Evolutionary conservation across 306 rosid genomes (phyloP).

Genomic region (Purshia tridentata): DNA sequence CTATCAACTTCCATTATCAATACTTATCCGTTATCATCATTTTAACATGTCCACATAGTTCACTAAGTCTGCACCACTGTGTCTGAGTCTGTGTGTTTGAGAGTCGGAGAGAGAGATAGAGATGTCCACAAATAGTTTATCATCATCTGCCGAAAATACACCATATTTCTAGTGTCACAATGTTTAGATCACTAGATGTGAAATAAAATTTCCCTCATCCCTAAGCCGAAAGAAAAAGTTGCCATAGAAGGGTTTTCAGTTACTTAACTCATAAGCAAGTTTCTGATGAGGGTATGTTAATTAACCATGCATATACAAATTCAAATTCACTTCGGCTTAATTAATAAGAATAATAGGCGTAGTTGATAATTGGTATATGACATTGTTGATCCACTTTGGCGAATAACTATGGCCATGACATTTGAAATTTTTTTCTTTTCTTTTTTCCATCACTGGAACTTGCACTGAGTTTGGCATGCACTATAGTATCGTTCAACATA

Average conservation of each 20-base stretch:
- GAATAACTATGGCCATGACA: neutral
- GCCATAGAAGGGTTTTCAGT: neutral
- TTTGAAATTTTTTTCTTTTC: neutral
- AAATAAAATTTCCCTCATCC: neutral
- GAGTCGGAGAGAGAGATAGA: slow-evolving; percentile 8
- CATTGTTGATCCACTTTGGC: neutral
- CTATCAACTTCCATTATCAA: neutral
- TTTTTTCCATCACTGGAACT: neutral
- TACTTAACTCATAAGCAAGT: neutral
- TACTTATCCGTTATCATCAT: neutral
- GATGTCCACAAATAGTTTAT: neutral
- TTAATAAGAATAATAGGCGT: neutral
- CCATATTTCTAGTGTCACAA: neutral
- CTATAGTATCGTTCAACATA: neutral
- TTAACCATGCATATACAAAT: neutral
- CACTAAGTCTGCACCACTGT: neutral
- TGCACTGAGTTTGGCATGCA: neutral
- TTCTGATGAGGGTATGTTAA: neutral
- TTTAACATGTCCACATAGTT: slow-evolving; percentile 1
- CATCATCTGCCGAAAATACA: slow-evolving; percentile 6
- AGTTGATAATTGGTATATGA: neutral
- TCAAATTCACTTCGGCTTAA: neutral
- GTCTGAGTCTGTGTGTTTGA: neutral
- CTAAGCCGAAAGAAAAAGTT: neutral
- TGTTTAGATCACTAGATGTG: neutral